A percentile compares a stretch with the other conserved stretches of the same genome.
phyloP scores from a whole-genome alignment of 306 rosid genomes.

The Cicer bijugum region DNA sequence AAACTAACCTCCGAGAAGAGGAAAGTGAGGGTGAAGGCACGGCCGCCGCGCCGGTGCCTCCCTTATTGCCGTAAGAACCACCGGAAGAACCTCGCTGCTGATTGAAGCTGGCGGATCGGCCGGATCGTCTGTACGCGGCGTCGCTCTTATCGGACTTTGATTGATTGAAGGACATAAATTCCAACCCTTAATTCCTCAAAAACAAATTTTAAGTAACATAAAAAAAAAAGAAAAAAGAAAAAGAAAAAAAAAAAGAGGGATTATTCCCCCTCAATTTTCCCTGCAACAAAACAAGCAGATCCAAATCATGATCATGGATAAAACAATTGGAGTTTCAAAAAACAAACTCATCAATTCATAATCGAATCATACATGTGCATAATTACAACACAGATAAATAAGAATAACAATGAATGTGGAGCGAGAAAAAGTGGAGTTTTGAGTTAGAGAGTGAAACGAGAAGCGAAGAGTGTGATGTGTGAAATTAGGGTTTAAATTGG shows the following conservation, averaged over 20 bases:
- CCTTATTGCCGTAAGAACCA: constrained; percentile 65
- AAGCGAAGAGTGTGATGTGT: constrained; percentile 43
- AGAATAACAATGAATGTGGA: neutral
- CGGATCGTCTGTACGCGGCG: constrained; percentile 62
- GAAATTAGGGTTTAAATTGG: constrained; percentile 62
- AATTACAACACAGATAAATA: neutral
- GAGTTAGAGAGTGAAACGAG: neutral
- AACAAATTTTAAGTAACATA: constrained; percentile 27
- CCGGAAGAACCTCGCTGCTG: constrained; percentile 77
- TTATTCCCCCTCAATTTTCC: constrained; percentile 43
- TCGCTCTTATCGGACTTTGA: constrained; percentile 87
- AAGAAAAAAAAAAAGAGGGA: neutral
- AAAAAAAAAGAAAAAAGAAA: neutral
- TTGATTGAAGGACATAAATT: constrained; percentile 98
- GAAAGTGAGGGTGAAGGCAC: constrained; percentile 67
- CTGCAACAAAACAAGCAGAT: constrained; percentile 67
- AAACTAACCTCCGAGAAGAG: constrained; percentile 64
- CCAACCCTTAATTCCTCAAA: constrained; percentile 72
- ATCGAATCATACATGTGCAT: neutral
- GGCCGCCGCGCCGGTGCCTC: constrained; percentile 74
- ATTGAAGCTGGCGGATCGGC: constrained; percentile 78
- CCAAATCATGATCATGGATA: constrained; percentile 37
- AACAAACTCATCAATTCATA: neutral
- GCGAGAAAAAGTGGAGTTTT: neutral
- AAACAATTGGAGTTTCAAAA: neutral